Conservation (phyloP, 1,284 basidiomycete genomes). For the Schizophyllum commune region DNA sequence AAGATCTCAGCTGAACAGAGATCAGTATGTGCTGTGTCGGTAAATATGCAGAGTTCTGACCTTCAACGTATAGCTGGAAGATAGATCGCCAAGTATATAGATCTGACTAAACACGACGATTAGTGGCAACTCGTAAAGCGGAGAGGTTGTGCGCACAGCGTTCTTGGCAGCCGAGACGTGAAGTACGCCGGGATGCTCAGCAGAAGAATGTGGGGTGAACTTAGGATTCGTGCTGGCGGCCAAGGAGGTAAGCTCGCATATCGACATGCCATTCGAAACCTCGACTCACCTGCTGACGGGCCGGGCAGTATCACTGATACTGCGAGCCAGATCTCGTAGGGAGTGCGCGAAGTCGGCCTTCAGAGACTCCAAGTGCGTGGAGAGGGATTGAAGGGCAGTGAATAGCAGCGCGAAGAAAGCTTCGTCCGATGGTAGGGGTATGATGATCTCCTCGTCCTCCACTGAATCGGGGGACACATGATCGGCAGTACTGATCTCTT, state of each 20-base stretch:
- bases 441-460: conserved; percentile 54
- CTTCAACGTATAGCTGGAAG: conserved; percentile 82
- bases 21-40: neutral
- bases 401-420: conserved; percentile 79
- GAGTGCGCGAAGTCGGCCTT: conserved; percentile 57
- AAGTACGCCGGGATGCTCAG: conserved; percentile 34
- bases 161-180: conserved; percentile 20
- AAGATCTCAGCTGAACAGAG: conserved; percentile 61
- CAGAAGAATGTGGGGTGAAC: conserved; percentile 41
- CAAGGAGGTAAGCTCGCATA: neutral
- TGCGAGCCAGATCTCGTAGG: conserved; percentile 51
- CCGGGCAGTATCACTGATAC: conserved; percentile 54
- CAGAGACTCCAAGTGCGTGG: conserved; percentile 55
- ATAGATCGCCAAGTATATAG: conserved; percentile 92
- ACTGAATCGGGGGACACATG: neutral
- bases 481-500: neutral
- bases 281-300: conserved; percentile 41
- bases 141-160: conserved; percentile 22
- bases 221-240: conserved; percentile 10
- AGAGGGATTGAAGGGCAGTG: conserved; percentile 64
- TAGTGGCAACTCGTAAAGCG: neutral
- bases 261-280: neutral
- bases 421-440: conserved; percentile 77
- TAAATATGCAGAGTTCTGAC: neutral
- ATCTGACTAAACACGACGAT: conserved; percentile 39